Conservation (phyloP, 768 basidiomycete species). For the Botryobasidium botryosum region DNA sequence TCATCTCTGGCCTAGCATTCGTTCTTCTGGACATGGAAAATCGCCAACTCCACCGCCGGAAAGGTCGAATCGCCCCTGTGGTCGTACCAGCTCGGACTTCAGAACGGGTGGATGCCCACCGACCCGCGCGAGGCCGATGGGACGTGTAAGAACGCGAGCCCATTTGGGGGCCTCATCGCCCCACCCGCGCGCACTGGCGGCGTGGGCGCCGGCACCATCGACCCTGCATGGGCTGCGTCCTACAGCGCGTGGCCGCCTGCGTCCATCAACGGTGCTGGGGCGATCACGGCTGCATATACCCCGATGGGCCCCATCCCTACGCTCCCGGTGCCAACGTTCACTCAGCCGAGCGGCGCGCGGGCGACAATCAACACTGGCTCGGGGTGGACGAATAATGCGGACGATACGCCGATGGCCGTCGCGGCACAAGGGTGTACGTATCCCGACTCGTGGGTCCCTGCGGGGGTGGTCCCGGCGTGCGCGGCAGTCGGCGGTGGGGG, state of each 20-base stretch:
- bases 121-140: constrained; percentile 72
- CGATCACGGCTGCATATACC: constrained; percentile 53
- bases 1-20: constrained; percentile 31
- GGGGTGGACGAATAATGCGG: constrained; percentile 71
- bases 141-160: constrained; percentile 31
- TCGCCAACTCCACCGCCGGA: constrained; percentile 56
- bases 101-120: constrained; percentile 82
- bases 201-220: constrained; percentile 48
- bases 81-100: constrained; percentile 84
- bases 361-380: constrained; percentile 36
- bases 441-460: not conserved
- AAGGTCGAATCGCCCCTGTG: constrained; percentile 68
- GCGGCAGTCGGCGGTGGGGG: too few species aligned
- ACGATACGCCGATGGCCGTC: constrained; percentile 44
- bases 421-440: constrained; percentile 45
- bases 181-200: constrained; percentile 39
- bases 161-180: constrained; percentile 35
- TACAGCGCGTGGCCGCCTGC: constrained; percentile 55
- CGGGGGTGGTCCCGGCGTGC: too few species aligned
- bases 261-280: constrained; percentile 32
- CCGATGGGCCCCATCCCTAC: constrained; percentile 51
- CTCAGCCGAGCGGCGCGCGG: constrained; percentile 27
- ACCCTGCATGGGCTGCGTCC: constrained; percentile 30
- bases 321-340: constrained; percentile 47
- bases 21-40: constrained; percentile 99